Base-by-base conservation (phyloP, 257 asterid genomes). In the Gardenia jasminoides region DNA sequence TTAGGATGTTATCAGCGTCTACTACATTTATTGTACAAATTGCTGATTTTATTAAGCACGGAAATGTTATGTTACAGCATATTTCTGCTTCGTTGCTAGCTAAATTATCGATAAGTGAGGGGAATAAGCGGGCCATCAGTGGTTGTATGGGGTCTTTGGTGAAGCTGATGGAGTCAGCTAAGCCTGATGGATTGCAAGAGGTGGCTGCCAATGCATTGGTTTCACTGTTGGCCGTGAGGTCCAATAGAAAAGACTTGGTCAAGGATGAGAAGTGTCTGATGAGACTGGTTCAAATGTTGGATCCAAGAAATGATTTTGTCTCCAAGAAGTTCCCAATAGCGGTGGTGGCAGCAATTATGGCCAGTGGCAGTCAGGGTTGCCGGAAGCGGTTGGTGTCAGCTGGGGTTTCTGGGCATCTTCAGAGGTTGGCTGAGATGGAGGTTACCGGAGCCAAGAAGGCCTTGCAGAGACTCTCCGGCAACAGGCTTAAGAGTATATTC, bases 121-220 rank as follows among this genome's bases (percentile, higher is more conserved):
- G 87, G 48, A 88, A 90, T 70, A 95, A 92, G 94, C 84, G 91
- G 82, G 93, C 88, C 10, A 82, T 92, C 39, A 76, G 83, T 77
- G 92, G 94, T 7, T 93, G 97, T 84, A 91, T 95, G 92, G 83
- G 90, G 61, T 86, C 91, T 70, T 84, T 95, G 84, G 87, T 92
- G 87, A 95, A 93, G 86, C 80, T 95, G 73, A 93, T 95, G 99
- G 97, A 92, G 82, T 91, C 89, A 3, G 82, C 87, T 61, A 95
- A 95, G 89, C 99, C 98, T 0, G 93, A 92, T 33, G 98, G 99
- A 47, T 83, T 95, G 87, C 97, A 92, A 79, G 99, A 93, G 82
- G 96, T 93, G 22, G 97, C 92, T 47, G 84, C 97, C 3, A 92
- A 93, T 78, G 99, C 99, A 0, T 86, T 95, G 80, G 79, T 91